Percentiles rank a stretch among this genome's conserved stretches.
Evolutionary conservation across 1,139 yeast species (phyloP).

Genomic region (Ashbya aceris): DNA sequence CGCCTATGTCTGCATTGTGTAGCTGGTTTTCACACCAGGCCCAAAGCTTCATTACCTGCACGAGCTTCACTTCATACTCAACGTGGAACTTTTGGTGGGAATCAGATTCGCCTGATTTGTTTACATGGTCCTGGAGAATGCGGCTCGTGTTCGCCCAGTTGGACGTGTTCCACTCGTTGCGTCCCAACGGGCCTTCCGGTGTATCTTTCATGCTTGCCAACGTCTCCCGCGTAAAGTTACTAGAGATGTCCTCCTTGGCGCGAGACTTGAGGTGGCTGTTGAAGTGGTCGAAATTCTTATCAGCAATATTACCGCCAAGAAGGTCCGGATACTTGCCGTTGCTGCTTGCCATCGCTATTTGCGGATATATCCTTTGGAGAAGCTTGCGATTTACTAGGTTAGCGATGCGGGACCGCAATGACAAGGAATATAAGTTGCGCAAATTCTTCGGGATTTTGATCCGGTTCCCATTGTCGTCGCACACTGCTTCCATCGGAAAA

Average conservation of each 20-base stretch:
- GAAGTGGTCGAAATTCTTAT: constrained; percentile 10
- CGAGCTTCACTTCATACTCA: constrained; percentile 37
- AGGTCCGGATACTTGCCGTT: constrained; percentile 15
- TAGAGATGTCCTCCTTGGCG: constrained; percentile 12
- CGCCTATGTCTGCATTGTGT: constrained; percentile 33
- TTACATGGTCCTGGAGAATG: constrained; percentile 13
- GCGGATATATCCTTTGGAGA: constrained; percentile 20
- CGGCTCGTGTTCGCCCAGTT: constrained; percentile 13
- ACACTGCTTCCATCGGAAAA: constrained; percentile 34
- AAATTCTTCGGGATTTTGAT: constrained; percentile 43
- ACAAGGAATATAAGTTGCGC: constrained; percentile 42
- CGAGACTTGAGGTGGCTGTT: constrained; percentile 12
- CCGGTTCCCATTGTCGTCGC: constrained; percentile 25
- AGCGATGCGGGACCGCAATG: constrained; percentile 49
- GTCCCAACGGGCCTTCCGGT: constrained; percentile 8
- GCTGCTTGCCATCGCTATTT: constrained; percentile 9
- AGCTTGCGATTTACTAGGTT: constrained; percentile 44
- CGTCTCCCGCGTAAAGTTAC: constrained; percentile 10
- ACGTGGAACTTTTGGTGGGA: constrained; percentile 2
- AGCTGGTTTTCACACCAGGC: constrained; percentile 49
- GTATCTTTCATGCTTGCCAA: constrained; percentile 12
- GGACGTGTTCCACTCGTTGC: constrained; percentile 6
- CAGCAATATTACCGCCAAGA: constrained; percentile 12
- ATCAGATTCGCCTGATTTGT: constrained; percentile 9
- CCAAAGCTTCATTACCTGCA: constrained; percentile 51